Evolutionary conservation across 805 yeast genomes (phyloP).

Genomic region (Kuraishia hungarica): DNA sequence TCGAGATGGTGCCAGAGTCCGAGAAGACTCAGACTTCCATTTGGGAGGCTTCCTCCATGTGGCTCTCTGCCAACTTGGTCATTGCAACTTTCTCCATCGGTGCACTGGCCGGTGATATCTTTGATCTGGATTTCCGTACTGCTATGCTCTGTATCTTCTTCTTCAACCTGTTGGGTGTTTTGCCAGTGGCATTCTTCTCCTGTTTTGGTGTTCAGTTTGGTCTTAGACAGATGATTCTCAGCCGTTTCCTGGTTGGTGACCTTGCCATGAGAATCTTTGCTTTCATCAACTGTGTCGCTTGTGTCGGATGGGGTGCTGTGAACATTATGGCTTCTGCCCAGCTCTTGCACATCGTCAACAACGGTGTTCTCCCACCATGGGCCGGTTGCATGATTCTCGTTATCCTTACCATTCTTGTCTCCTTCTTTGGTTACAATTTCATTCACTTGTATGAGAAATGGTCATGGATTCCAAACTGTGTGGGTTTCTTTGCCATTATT

Average conservation of each 20-base stretch:
- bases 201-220: conserved; percentile 80
- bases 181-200: conserved; percentile 79
- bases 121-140: conserved; percentile 67
- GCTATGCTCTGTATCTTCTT: conserved; percentile 58
- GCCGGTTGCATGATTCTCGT: conserved; percentile 79
- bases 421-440: conserved; percentile 77
- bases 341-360: conserved; percentile 67
- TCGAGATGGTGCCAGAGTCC: conserved; percentile 72
- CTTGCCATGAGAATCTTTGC: conserved; percentile 70
- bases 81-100: conserved; percentile 80
- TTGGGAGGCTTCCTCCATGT: conserved; percentile 73
- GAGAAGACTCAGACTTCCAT: conserved; percentile 64
- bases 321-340: conserved; percentile 88
- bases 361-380: conserved; percentile 69
- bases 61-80: conserved; percentile 87
- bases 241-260: conserved; percentile 74
- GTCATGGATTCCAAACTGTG: conserved; percentile 80
- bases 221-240: conserved; percentile 77
- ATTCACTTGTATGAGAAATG: conserved; percentile 79
- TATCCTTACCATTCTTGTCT: conserved; percentile 56
- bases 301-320: conserved; percentile 95
- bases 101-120: conserved; percentile 52
- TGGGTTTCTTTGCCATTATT: conserved; percentile 68
- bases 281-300: conserved; percentile 68
- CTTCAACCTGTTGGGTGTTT: conserved; percentile 63